Conservation (phyloP, 2,329 filamentous ascomycete genomes). For the Elsinoe ampelina region DNA sequence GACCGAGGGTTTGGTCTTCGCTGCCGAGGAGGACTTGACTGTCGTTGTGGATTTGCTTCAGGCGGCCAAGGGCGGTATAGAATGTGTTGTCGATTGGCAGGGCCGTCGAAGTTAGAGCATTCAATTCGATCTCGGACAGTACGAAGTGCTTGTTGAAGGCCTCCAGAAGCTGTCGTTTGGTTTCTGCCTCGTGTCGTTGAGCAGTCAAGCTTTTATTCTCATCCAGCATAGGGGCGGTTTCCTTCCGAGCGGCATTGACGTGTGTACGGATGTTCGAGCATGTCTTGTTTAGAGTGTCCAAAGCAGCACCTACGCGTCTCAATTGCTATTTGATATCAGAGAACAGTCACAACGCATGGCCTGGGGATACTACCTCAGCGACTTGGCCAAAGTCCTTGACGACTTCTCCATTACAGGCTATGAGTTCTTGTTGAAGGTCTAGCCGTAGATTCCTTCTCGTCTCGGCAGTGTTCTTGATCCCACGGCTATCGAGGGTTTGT, state of each 20-base stretch:
- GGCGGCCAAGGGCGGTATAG: constrained; percentile 65
- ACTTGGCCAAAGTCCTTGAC: constrained; percentile 82
- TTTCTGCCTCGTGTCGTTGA: constrained; percentile 65
- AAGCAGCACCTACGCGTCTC: constrained; percentile 67
- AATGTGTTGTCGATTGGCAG: constrained; percentile 81
- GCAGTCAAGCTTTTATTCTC: constrained; percentile 66
- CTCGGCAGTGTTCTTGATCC: constrained; percentile 64
- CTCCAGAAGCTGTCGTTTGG: constrained; percentile 66
- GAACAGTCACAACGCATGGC: neutral
- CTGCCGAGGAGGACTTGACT: constrained; percentile 83
- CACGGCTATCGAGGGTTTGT: constrained; percentile 63
- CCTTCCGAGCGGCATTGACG: constrained; percentile 62
- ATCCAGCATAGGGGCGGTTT: constrained; percentile 63
- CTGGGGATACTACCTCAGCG: constrained; percentile 54
- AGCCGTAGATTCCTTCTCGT: constrained; percentile 69
- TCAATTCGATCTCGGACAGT: constrained; percentile 69
- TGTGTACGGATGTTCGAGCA: constrained; percentile 74
- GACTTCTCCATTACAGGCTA: constrained; percentile 83
- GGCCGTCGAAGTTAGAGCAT: constrained; percentile 64
- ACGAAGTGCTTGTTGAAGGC: constrained; percentile 78
- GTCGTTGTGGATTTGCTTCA: constrained; percentile 80
- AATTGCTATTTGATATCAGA: constrained; percentile 58
- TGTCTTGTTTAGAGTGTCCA: constrained; percentile 67
- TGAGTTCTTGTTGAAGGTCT: constrained; percentile 82
- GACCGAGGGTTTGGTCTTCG: constrained; percentile 76